A percentile compares a stretch with the other conserved stretches of the same genome.
phyloP scores from a whole-genome alignment of 305 asterid genomes.

The Stenogyne calaminthoides region DNA sequence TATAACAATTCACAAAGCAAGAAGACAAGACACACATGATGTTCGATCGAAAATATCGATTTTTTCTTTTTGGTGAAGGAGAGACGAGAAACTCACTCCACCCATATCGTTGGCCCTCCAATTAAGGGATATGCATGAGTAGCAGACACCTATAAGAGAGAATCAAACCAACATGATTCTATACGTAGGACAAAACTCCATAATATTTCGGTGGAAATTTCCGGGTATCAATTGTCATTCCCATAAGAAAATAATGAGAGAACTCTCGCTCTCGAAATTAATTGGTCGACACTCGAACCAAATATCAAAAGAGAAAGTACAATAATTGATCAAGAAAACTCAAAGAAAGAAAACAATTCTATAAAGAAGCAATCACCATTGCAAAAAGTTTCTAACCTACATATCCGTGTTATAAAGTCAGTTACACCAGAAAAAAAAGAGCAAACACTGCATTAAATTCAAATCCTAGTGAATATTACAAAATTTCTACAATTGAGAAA shows the following conservation, averaged over 20 bases:
- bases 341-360: neutral
- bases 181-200: too few species aligned
- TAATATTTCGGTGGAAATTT: too few species aligned
- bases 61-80: too few species aligned
- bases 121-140: too few species aligned
- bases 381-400: conserved; percentile 13
- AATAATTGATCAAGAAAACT: neutral
- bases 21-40: too few species aligned
- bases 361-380: neutral
- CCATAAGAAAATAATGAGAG: too few species aligned
- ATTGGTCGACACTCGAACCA: neutral
- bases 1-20: too few species aligned
- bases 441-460: conserved; percentile 18
- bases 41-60: too few species aligned
- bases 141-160: too few species aligned
- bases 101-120: too few species aligned
- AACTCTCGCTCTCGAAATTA: neutral
- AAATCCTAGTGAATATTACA: conserved; percentile 34
- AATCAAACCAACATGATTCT: too few species aligned
- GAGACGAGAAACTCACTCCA: too few species aligned
- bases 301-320: neutral
- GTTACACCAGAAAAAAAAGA: conserved; percentile 24
- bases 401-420: conserved; percentile 5
- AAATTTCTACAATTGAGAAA: conserved; percentile 18
- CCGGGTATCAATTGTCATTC: neutral